Conservation (phyloP, 805 yeast genomes). For the Sporopachydermia quercuum region DNA sequence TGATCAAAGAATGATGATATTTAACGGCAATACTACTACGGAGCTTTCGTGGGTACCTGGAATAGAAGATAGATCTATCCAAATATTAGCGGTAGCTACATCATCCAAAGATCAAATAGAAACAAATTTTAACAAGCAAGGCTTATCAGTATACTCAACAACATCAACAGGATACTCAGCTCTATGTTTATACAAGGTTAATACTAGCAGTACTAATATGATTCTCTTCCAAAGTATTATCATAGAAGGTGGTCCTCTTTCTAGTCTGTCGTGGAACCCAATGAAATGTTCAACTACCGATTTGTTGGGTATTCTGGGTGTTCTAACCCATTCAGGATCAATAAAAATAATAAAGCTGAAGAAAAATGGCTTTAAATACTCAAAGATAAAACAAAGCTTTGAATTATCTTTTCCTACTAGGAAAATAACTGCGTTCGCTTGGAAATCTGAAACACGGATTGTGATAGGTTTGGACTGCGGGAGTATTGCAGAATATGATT, state of each 20-base stretch:
- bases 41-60: neutral
- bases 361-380: neutral
- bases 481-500: constrained; percentile 37
- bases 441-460: constrained; percentile 26
- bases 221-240: too few species aligned
- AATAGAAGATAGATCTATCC: neutral
- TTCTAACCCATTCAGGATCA: neutral
- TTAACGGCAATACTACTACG: neutral
- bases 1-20: neutral
- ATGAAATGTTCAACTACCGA: too few species aligned
- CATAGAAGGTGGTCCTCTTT: too few species aligned
- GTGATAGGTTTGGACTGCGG: constrained; percentile 50
- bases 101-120: too few species aligned
- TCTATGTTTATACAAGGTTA: too few species aligned
- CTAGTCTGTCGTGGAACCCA: too few species aligned
- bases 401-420: neutral
- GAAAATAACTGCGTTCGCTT: constrained; percentile 33
- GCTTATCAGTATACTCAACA: too few species aligned
- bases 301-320: neutral
- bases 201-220: too few species aligned
- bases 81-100: neutral
- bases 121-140: too few species aligned
- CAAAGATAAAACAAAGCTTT: neutral
- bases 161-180: too few species aligned
- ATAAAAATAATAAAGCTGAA: neutral